Conservation (phyloP, 2,329 filamentous ascomycete species). For the Nothophoma quercina region DNA sequence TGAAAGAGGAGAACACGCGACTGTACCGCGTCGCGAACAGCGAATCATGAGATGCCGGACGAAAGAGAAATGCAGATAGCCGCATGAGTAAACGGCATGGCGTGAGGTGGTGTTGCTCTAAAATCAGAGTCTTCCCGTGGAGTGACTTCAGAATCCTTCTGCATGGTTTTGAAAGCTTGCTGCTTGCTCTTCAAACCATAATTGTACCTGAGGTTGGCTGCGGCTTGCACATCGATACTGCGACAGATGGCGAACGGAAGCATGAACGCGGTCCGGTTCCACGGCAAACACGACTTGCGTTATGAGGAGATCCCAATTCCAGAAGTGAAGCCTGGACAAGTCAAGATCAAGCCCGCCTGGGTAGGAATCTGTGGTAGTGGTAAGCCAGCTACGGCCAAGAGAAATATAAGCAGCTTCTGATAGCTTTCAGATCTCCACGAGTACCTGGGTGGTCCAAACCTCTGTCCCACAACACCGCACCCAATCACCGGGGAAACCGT, state of each 20-base stretch:
- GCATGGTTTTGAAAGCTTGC: not conserved
- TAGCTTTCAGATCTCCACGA: constrained; percentile 53
- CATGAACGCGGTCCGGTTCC: constrained; percentile 58
- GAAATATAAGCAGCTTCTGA: not conserved
- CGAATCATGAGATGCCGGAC: constrained; percentile 11
- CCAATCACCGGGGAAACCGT: constrained; percentile 61
- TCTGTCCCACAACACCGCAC: constrained; percentile 62
- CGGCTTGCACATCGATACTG: no score
- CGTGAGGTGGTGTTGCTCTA: not conserved
- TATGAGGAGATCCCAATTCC: constrained; percentile 54
- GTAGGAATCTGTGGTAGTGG: constrained; percentile 52
- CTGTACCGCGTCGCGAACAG: constrained; percentile 1
- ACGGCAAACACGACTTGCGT: constrained; percentile 54
- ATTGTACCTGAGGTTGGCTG: constrained; percentile 15
- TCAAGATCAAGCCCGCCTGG: constrained; percentile 54
- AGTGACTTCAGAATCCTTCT: no score
- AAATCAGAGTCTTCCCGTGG: no score
- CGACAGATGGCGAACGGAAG: constrained; percentile 35
- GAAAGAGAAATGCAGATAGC: not conserved
- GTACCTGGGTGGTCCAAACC: constrained; percentile 57
- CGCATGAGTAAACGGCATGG: constrained; percentile 5
- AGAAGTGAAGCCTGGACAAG: constrained; percentile 49
- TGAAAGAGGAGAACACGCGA: constrained; percentile 17
- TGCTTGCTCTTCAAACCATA: no score
- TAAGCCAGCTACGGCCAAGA: not conserved